Percentiles rank a stretch among this genome's conserved stretches.
Conservation (phyloP, 129 eudicot species). For the Centrapalus pauciflorus region DNA sequence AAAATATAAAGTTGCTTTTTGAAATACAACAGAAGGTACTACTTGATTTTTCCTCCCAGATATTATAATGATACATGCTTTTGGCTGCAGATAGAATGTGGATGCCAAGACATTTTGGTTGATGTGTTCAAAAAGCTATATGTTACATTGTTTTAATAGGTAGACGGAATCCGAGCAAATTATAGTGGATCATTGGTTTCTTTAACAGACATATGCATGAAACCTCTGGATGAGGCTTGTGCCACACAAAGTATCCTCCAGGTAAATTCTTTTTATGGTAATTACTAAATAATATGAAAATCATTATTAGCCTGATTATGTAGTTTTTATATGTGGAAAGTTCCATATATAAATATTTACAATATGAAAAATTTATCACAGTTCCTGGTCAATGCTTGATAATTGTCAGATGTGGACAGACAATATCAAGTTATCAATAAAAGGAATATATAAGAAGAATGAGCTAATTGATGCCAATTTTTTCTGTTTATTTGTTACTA, state of each 20-base stretch:
- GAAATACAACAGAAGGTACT: conserved; percentile 88
- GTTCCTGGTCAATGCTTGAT: neutral
- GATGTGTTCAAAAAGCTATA: conserved; percentile 5
- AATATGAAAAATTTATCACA: neutral
- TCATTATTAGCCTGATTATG: neutral
- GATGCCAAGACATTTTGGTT: neutral
- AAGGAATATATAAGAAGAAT: no score
- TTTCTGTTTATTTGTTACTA: no score
- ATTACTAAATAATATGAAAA: neutral
- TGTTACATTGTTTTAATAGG: conserved; percentile 35
- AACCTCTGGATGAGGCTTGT: conserved; percentile 93
- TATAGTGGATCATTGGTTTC: conserved; percentile 76
- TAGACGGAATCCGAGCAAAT: conserved; percentile 81
- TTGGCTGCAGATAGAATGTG: neutral
- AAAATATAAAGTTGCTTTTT: conserved; percentile 80
- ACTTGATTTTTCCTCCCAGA: neutral
- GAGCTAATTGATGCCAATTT: no score
- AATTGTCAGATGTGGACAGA: neutral
- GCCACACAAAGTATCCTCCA: conserved; percentile 96
- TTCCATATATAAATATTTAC: neutral
- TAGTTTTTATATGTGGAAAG: neutral
- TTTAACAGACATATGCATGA: conserved; percentile 91
- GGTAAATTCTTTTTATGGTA: conserved; percentile 34
- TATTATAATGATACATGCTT: neutral
- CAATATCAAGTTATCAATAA: no score